A percentile compares a stretch with the other conserved stretches of the same genome.
These are phyloP conservation scores for Parastagonospora nodorum DNA, from an alignment of 2,329 filamentous ascomycete genomes.

Conservation along the genomic window DNA sequence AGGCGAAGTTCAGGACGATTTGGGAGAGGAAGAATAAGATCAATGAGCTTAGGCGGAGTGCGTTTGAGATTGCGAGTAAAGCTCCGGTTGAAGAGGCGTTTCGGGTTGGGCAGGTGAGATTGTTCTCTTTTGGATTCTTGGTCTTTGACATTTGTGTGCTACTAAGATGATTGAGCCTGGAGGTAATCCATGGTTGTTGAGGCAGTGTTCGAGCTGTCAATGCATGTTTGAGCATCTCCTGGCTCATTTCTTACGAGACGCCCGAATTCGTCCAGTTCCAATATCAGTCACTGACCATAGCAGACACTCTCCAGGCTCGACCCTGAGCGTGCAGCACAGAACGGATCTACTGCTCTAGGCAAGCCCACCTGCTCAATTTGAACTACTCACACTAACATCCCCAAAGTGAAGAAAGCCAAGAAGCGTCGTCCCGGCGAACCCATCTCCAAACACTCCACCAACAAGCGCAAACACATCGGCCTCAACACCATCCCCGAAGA, in stretches of 20 bases:
- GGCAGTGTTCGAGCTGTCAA: neutral
- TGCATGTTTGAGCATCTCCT: too few relatives aligned
- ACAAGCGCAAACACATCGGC: slow-evolving; percentile 30
- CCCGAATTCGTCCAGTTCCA: neutral
- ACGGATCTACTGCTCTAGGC: slow-evolving; percentile 5
- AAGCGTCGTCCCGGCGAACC: slow-evolving; percentile 17
- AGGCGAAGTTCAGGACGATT: slow-evolving; percentile 32
- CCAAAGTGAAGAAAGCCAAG: slow-evolving; percentile 2
- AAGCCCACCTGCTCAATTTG: neutral
- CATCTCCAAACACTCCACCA: slow-evolving; percentile 26
- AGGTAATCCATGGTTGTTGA: neutral
- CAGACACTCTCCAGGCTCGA: slow-evolving; percentile 24
- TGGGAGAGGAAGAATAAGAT: slow-evolving; percentile 21
- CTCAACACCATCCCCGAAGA: slow-evolving; percentile 27
- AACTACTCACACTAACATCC: neutral
- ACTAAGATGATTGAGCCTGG: neutral
- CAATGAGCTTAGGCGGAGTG: slow-evolving; percentile 28
- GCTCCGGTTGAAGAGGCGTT: slow-evolving; percentile 10
- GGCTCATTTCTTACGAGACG: too few relatives aligned
- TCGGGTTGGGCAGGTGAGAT: slow-evolving; percentile 31
- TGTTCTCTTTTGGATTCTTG: neutral
- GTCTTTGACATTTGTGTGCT: neutral
- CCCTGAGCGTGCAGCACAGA: slow-evolving; percentile 4
- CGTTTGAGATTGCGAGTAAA: slow-evolving; percentile 21
- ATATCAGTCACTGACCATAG: neutral